These are phyloP conservation scores for Aspergillus versicolor DNA, from an alignment of 2,329 filamentous ascomycete genomes.

Conservation along the genomic window DNA sequence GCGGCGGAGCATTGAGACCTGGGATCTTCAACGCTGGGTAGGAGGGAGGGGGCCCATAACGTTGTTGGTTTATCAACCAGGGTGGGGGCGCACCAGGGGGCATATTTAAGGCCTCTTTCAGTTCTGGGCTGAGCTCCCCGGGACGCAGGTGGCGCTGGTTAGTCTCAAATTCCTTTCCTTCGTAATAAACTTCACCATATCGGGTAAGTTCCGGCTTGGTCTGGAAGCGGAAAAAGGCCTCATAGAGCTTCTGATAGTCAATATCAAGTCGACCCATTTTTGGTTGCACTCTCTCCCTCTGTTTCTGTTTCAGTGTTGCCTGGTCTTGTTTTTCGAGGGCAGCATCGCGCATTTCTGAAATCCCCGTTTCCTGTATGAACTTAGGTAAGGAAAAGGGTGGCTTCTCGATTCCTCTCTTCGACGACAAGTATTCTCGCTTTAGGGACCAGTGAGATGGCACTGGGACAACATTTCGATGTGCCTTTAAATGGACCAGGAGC, in stretches of 20 bases:
- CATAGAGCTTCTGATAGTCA: constrained; percentile 96
- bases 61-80: constrained; percentile 96
- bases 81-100: constrained; percentile 88
- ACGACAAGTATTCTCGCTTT: constrained; percentile 95
- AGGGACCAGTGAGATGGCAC: constrained; percentile 93
- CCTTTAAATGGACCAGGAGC: constrained; percentile 90
- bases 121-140: constrained; percentile 82
- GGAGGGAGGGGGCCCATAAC: constrained; percentile 87
- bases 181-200: constrained; percentile 99
- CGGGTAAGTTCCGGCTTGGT: constrained; percentile 91
- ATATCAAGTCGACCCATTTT: constrained; percentile 98
- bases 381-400: constrained; percentile 87
- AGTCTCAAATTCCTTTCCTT: constrained; percentile 97
- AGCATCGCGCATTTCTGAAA: constrained; percentile 96
- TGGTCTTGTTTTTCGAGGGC: constrained; percentile 94
- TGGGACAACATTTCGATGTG: constrained; percentile 90
- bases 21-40: constrained; percentile 95
- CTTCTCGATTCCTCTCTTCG: constrained; percentile 96
- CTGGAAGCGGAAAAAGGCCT: constrained; percentile 97
- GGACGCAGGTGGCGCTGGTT: constrained; percentile 87
- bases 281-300: constrained; percentile 86
- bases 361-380: constrained; percentile 96
- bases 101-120: constrained; percentile 92
- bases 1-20: constrained; percentile 89
- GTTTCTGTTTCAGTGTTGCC: constrained; percentile 89